Base-by-base conservation (phyloP, 768 basidiomycete species). In the Calocybe indica region DNA sequence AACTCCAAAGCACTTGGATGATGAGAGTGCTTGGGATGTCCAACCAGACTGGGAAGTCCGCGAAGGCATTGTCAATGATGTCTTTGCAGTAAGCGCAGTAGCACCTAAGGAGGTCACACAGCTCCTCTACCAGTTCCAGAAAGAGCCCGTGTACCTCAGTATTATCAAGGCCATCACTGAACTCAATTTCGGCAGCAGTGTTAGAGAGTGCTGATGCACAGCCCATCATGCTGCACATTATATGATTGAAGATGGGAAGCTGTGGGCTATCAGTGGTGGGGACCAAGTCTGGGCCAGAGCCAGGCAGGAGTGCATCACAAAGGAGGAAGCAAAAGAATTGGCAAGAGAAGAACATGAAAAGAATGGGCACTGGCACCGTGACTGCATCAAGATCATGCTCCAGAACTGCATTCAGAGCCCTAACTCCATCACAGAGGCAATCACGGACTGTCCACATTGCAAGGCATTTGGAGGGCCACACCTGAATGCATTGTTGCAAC, bases 401-500 rank as follows among this genome's bases (percentile, higher is more conserved):
- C 33, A 62, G 11, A 67, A 69, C 46, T 44, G 36, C 1, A 52
- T 61, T 2, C 50, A 48, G 29, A 63, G 62, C 51, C 66, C 69
- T 2, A 44, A 49, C 0, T 54, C 57, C 0, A 63, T 69, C 39
- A 36, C 53, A 2, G 12, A 52, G 5, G 60, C 52, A 0, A 64
- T 64, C 6, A 53, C 47, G 32, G 56, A 62, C 28, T 66, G 64
- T 40, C 52, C 46, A 1, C 33, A 43, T 6, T 64, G 62, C 57
- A 67, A 67, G 41, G 54, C 53, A 14, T 72, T 70, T 42, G 64
- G 70, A 1, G 14, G 49, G 2, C 49, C 57, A 1, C 62, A 66
- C 46, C 40, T 71, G 1, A 56, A 69, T 48, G 41, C 68, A 0
- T 60, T 74, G 0, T 52, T 72, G 8, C 49, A 69, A 22, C 72